Evolutionary conservation across 306 rosid species (phyloP).

Genomic region (Cucurbita argyrosperma): DNA sequence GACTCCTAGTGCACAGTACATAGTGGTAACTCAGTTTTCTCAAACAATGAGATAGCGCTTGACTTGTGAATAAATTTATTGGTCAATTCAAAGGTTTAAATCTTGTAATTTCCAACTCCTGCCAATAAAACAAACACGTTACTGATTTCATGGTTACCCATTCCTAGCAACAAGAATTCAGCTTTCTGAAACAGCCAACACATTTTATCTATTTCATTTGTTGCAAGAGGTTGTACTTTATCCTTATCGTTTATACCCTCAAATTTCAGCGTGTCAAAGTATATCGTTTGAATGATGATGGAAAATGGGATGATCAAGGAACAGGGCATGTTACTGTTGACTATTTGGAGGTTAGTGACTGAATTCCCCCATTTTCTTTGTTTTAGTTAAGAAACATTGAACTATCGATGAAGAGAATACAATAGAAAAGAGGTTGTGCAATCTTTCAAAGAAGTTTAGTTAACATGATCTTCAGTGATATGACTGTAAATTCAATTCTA

Average conservation of each 20-base stretch:
- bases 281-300: constrained; percentile 83
- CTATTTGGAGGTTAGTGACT: constrained; percentile 60
- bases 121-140: neutral
- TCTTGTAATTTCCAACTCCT: neutral
- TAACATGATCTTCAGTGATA: neutral
- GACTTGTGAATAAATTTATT: neutral
- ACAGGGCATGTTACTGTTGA: constrained; percentile 87
- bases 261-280: constrained; percentile 90
- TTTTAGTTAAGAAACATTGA: neutral
- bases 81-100: neutral
- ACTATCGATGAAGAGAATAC: neutral
- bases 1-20: neutral
- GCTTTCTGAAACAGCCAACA: neutral
- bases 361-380: neutral
- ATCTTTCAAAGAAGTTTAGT: constrained; percentile 1
- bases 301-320: constrained; percentile 98
- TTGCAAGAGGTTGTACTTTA: neutral
- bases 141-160: neutral
- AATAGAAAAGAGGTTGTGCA: neutral
- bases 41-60: neutral
- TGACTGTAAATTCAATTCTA: constrained; percentile 9
- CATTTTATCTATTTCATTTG: neutral
- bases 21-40: neutral
- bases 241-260: neutral
- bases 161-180: neutral